Conservation (phyloP, 257 asterid species). For the Gentiana macrophylla region DNA sequence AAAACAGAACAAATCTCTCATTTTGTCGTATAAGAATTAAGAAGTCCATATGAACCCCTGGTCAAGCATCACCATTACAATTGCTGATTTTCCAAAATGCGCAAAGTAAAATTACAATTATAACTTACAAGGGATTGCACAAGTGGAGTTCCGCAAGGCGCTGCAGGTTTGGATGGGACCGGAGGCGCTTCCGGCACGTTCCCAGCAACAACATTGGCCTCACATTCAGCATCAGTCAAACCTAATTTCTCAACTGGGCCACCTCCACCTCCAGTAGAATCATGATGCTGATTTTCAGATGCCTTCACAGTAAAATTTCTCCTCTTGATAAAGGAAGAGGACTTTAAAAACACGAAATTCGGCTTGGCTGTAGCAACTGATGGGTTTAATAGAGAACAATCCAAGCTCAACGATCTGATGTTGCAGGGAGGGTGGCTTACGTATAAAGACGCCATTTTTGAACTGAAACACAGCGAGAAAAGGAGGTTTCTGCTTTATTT, state of each 20-base stretch:
- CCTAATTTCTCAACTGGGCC: conserved; percentile 41
- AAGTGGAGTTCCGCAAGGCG: conserved; percentile 73
- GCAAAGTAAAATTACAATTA: background rate
- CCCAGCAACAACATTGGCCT: conserved; percentile 85
- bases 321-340: conserved; percentile 7
- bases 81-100: too few relatives aligned
- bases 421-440: conserved; percentile 27
- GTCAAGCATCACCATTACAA: too few relatives aligned
- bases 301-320: conserved; percentile 25
- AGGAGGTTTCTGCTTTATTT: too few relatives aligned
- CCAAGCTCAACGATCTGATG: conserved; percentile 22
- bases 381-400: conserved; percentile 30
- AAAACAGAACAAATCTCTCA: too few relatives aligned
- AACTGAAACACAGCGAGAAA: too few relatives aligned
- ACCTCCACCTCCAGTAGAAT: conserved; percentile 8
- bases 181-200: conserved; percentile 86
- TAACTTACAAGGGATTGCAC: conserved; percentile 53
- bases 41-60: too few relatives aligned
- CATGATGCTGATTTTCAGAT: conserved; percentile 17
- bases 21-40: too few relatives aligned
- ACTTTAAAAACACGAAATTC: background rate
- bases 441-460: conserved; percentile 31
- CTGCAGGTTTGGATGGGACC: conserved; percentile 52
- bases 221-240: conserved; percentile 59
- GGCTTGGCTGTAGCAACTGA: background rate